Base-by-base conservation (phyloP, 306 rosid genomes). In the Acacia crassicarpa region DNA sequence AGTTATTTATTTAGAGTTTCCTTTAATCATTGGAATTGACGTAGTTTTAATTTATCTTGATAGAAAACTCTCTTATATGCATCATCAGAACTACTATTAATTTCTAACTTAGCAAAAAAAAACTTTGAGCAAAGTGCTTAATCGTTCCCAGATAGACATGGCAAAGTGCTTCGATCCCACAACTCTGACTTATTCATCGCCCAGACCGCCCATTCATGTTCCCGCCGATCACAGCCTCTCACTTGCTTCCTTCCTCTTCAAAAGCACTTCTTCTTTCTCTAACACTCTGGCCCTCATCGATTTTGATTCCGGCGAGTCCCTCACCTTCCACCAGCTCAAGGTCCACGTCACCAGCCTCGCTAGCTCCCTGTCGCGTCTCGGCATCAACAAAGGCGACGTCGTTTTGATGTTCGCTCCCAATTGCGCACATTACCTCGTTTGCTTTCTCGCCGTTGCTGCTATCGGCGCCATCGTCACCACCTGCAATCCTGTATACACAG, bases 161-260 rank as follows among this genome's bases (percentile, higher is more conserved):
- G 85, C 80, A 12, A 83, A 83, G 40, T 83, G 67, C 40, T 90
- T 81, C 83, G 16, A 86, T 68, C 75, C 79, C 75, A 43, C 67
- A 78, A 83, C 90, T 13, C 74, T 56, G 35, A 82, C 67, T 49
- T 85, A 82, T 81, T 32, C 77, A 7, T 89, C 93, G 51, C 85
- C 76, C 23, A 77, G 89, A 10, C 90, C 89, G 9, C 84, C 87
- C 6, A 35, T 86, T 38, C 66, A 79, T 46, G 76, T 91, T 40
- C 95, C 90, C 22, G 7, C 70, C 4, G 61, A 89, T 8, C 82
- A 84, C 25, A 66, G 75, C 53, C 87, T 86, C 86, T 89, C 90
- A 33, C 77, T 88, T 19, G 32, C 88, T 27, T 51, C 91, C 10
- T 91, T 91, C 81, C 91, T 89, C 79, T 88, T 89, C 83, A 81